Evolutionary conservation across 2,329 filamentous ascomycete genomes (phyloP).

Genomic region (Neonectria coccinea): DNA sequence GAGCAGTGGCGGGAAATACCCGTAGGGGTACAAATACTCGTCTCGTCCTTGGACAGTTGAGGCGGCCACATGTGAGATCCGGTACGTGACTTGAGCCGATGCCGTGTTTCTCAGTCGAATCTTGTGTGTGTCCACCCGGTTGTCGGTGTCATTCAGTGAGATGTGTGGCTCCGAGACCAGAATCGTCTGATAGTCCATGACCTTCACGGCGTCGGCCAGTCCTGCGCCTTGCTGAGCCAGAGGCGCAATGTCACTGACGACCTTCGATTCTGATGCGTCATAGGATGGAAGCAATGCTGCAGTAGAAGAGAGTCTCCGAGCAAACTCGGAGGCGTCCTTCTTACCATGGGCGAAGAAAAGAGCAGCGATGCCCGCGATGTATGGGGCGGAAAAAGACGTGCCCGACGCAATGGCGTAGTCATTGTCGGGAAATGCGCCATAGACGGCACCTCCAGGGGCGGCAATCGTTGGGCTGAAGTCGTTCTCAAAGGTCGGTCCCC

Average conservation of each 20-base stretch:
- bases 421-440: constrained; percentile 34
- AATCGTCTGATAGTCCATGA: constrained; percentile 25
- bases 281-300: constrained; percentile 29
- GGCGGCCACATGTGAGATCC: constrained; percentile 31
- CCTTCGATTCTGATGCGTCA: neutral
- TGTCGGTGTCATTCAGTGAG: constrained; percentile 36
- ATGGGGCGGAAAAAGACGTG: constrained; percentile 38
- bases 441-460: constrained; percentile 36
- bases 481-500: constrained; percentile 41
- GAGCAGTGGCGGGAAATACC: constrained; percentile 30
- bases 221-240: constrained; percentile 40
- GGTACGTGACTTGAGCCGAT: constrained; percentile 21
- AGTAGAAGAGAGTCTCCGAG: constrained; percentile 27
- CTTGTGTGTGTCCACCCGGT: constrained; percentile 28
- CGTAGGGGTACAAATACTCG: constrained; percentile 23
- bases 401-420: constrained; percentile 33
- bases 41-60: constrained; percentile 25
- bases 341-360: constrained; percentile 34
- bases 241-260: constrained; percentile 18
- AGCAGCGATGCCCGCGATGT: constrained; percentile 38
- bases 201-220: constrained; percentile 32
- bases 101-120: constrained; percentile 34
- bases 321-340: constrained; percentile 30
- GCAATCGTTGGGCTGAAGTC: constrained; percentile 33
- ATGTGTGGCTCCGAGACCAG: constrained; percentile 30